phyloP scores from a whole-genome alignment of 75 land plant genomes.

The Selaginella tamariscina region DNA sequence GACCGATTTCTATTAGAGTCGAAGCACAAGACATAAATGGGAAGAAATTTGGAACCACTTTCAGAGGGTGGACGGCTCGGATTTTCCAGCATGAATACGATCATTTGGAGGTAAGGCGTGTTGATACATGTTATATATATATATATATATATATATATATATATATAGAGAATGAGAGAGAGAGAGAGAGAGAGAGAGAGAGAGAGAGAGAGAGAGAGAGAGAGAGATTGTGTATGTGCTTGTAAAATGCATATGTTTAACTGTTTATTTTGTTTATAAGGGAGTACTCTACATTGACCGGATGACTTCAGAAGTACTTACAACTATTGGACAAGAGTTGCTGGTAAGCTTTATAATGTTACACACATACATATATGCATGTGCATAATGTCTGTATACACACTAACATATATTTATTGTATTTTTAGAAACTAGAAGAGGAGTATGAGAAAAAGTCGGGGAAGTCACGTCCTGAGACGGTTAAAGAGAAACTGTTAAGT shows the following conservation, averaged over 20 bases:
- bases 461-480: constrained; percentile 50
- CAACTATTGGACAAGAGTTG: constrained; percentile 40
- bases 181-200: no score
- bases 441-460: constrained; percentile 60
- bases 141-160: background rate
- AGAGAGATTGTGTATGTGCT: background rate
- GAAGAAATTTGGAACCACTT: constrained; percentile 44
- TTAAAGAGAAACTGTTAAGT: constrained; percentile 20
- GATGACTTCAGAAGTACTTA: constrained; percentile 70
- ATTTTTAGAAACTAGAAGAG: constrained; percentile 47
- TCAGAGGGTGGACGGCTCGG: constrained; percentile 73
- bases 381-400: background rate
- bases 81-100: constrained; percentile 98
- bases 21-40: constrained; percentile 75
- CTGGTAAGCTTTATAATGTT: constrained; percentile 34
- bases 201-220: no score
- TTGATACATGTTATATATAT: background rate
- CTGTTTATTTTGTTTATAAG: constrained; percentile 27
- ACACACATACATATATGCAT: background rate
- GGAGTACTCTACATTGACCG: constrained; percentile 67
- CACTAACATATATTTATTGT: background rate
- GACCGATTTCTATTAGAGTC: constrained; percentile 66
- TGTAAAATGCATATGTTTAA: background rate
- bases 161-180: background rate
- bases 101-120: constrained; percentile 59